phyloP scores from a whole-genome alignment of 2,329 filamentous ascomycete species.

The Fusarium coicis region DNA sequence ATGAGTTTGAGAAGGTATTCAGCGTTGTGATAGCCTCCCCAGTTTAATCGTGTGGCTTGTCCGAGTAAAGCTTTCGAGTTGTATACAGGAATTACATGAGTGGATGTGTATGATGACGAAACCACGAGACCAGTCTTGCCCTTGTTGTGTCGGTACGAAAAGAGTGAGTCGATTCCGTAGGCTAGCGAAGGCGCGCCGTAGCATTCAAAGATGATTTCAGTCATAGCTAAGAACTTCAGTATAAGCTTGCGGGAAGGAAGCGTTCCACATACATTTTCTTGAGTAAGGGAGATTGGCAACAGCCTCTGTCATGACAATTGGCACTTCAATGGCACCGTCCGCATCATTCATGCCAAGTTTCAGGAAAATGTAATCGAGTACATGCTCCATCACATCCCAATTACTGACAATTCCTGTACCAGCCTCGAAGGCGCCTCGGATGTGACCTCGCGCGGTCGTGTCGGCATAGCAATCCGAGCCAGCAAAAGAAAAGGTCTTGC shows the following conservation, averaged over 20 bases:
- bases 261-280: conserved; percentile 74
- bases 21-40: conserved; percentile 89
- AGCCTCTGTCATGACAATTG: conserved; percentile 94
- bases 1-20: conserved; percentile 94
- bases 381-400: conserved; percentile 97
- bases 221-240: conserved; percentile 76
- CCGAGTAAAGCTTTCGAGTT: conserved; percentile 85
- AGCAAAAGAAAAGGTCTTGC: conserved; percentile 91
- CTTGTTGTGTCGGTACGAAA: conserved; percentile 93
- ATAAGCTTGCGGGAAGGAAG: not conserved
- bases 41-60: conserved; percentile 90
- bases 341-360: conserved; percentile 87
- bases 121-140: conserved; percentile 89
- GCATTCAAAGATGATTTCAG: conserved; percentile 95
- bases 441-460: conserved; percentile 89
- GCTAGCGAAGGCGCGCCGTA: conserved; percentile 90
- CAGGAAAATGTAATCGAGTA: conserved; percentile 93
- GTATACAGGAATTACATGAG: conserved; percentile 93
- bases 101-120: conserved; percentile 92
- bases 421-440: conserved; percentile 89
- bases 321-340: conserved; percentile 81
- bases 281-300: conserved; percentile 92
- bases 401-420: conserved; percentile 93
- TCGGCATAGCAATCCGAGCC: conserved; percentile 95
- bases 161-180: conserved; percentile 95